phyloP scores from a whole-genome alignment of 495 filamentous ascomycete species.

The Bathelium albidoporum region DNA sequence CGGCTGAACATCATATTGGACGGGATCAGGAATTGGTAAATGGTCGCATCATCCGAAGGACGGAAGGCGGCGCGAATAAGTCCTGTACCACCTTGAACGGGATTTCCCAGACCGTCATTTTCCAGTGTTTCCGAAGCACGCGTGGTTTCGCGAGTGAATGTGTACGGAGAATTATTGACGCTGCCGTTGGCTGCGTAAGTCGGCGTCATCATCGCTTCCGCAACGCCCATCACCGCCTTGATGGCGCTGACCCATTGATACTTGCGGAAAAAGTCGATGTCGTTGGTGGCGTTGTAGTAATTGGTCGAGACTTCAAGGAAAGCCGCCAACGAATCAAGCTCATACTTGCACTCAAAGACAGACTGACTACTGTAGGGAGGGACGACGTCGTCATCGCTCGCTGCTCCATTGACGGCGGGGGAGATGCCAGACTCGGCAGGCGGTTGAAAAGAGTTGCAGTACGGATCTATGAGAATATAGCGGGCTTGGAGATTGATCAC shows the following conservation, averaged over 20 bases:
- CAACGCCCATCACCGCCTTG: conserved; percentile 43
- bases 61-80: conserved; percentile 54
- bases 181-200: conserved; percentile 48
- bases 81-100: conserved; percentile 45
- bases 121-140: conserved; percentile 49
- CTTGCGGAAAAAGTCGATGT: conserved; percentile 48
- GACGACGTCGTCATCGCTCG: conserved; percentile 35
- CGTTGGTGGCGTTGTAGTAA: conserved; percentile 46
- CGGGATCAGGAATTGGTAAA: conserved; percentile 51
- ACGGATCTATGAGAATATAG: conserved; percentile 48
- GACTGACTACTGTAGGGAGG: conserved; percentile 40
- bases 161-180: conserved; percentile 44
- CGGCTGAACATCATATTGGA: conserved; percentile 59
- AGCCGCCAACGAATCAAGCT: conserved; percentile 57
- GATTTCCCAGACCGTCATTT: conserved; percentile 49
- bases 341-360: conserved; percentile 59
- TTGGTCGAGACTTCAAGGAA: conserved; percentile 52
- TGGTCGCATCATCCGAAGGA: conserved; percentile 52
- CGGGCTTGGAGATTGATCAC: conserved; percentile 57
- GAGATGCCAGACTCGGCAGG: conserved; percentile 43
- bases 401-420: conserved; percentile 40
- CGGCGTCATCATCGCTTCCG: conserved; percentile 47
- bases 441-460: conserved; percentile 57
- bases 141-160: conserved; percentile 47
- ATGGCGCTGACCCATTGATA: conserved; percentile 52